phyloP scores from a whole-genome alignment of 345 rosid genomes.

The Boechera retrofracta region DNA sequence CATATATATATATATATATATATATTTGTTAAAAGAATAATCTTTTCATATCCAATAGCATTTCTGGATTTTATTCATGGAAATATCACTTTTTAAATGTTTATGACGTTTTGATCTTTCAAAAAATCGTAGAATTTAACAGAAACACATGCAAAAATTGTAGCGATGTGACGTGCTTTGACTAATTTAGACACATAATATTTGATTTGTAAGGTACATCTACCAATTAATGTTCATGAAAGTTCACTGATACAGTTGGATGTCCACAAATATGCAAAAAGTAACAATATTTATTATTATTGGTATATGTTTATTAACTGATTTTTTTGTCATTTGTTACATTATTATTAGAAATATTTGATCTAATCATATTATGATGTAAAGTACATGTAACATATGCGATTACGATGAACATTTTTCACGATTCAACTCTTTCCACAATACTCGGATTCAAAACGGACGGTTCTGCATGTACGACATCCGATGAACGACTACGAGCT shows the following conservation, averaged over 20 bases:
- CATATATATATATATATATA: too few species aligned
- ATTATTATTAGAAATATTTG: too few species aligned
- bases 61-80: background rate
- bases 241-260: background rate
- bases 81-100: background rate
- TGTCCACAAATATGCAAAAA: background rate
- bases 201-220: background rate
- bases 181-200: background rate
- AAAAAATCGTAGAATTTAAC: background rate
- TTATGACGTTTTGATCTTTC: background rate
- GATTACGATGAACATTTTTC: too few species aligned
- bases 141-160: background rate
- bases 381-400: too few species aligned
- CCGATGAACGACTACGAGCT: too few species aligned
- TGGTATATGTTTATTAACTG: background rate
- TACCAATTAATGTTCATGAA: background rate
- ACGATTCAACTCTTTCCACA: too few species aligned
- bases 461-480: too few species aligned
- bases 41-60: background rate
- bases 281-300: background rate
- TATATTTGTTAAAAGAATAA: too few species aligned
- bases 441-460: too few species aligned
- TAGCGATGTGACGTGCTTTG: background rate
- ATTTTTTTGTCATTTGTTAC: too few species aligned
- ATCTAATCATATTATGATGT: too few species aligned